Evolutionary conservation across 2,329 filamentous ascomycete species (phyloP).

Genomic region (Scytalidium sp.): DNA sequence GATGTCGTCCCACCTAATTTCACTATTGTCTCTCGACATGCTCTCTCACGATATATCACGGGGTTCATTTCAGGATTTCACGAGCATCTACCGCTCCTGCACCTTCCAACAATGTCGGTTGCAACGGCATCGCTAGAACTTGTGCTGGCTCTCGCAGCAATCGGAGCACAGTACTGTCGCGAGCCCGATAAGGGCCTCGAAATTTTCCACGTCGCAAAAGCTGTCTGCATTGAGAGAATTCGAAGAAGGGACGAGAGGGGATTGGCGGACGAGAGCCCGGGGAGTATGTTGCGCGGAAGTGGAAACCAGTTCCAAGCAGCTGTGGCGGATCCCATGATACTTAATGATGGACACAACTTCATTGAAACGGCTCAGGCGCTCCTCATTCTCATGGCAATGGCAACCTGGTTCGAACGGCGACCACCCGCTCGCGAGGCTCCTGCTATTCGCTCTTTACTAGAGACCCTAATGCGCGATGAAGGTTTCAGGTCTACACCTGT

Average conservation of each 20-base stretch:
- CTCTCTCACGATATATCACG: slow-evolving; percentile 65
- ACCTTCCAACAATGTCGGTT: slow-evolving; percentile 62
- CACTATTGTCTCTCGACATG: slow-evolving; percentile 65
- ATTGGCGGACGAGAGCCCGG: neutral
- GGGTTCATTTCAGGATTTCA: slow-evolving; percentile 68
- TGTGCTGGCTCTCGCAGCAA: slow-evolving; percentile 62
- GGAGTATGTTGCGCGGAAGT: neutral
- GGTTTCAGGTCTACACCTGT: slow-evolving; percentile 45
- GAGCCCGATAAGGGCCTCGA: slow-evolving; percentile 58
- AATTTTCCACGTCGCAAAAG: slow-evolving; percentile 59
- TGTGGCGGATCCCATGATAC: neutral
- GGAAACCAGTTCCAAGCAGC: neutral
- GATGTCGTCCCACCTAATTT: slow-evolving; percentile 60
- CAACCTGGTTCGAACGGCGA: slow-evolving; percentile 59
- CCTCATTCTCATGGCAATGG: slow-evolving; percentile 56
- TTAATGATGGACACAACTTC: neutral
- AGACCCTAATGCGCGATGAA: slow-evolving; percentile 56
- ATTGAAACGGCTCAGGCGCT: slow-evolving; percentile 65
- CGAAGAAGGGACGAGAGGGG: slow-evolving; percentile 54
- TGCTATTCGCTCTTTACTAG: slow-evolving; percentile 56
- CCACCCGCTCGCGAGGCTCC: slow-evolving; percentile 58
- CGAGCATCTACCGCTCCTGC: slow-evolving; percentile 59
- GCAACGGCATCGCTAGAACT: slow-evolving; percentile 65
- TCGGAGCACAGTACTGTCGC: slow-evolving; percentile 66
- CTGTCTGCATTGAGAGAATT: slow-evolving; percentile 57